Percentiles rank a stretch among this genome's conserved stretches.
Conservation (phyloP, 208 protist species). For the Leishmania amazonensis region DNA sequence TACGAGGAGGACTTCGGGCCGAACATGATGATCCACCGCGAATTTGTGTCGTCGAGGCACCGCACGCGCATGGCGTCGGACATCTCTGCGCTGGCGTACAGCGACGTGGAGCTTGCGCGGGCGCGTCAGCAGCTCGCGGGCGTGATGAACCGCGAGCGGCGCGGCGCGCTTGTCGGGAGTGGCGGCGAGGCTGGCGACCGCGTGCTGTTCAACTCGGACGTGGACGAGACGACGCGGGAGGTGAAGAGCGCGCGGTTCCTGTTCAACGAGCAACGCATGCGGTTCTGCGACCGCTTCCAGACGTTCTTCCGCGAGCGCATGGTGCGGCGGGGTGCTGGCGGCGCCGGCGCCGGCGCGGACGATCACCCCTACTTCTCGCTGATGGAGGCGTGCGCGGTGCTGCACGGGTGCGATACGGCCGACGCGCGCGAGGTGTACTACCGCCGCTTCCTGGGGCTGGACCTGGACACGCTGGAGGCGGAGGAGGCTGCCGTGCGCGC, state of each 20-base stretch:
- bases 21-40: slow-evolving; percentile 87
- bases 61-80: slow-evolving; percentile 63
- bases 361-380: slow-evolving; percentile 78
- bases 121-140: slow-evolving; percentile 66
- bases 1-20: slow-evolving; percentile 89
- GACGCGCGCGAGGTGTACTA: slow-evolving; percentile 72
- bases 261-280: slow-evolving; percentile 80
- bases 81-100: slow-evolving; percentile 70
- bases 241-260: slow-evolving; percentile 78
- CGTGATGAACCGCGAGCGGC: slow-evolving; percentile 81
- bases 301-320: slow-evolving; percentile 57
- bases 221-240: slow-evolving; percentile 67
- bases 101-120: slow-evolving; percentile 65
- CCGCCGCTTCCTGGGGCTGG: slow-evolving; percentile 61
- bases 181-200: slow-evolving; percentile 51
- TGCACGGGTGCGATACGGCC: slow-evolving; percentile 76
- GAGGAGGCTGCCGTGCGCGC: slow-evolving; percentile 52
- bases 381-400: slow-evolving; percentile 87
- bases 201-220: slow-evolving; percentile 63
- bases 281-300: slow-evolving; percentile 88
- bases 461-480: slow-evolving; percentile 66
- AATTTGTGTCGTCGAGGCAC: slow-evolving; percentile 75
- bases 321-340: slow-evolving; percentile 17
- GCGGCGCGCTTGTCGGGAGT: slow-evolving; percentile 51
- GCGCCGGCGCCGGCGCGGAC: slow-evolving; percentile 32